Evolutionary conservation across 2,329 filamentous ascomycete genomes (phyloP).

Genomic region (Calonectria henricotiae): DNA sequence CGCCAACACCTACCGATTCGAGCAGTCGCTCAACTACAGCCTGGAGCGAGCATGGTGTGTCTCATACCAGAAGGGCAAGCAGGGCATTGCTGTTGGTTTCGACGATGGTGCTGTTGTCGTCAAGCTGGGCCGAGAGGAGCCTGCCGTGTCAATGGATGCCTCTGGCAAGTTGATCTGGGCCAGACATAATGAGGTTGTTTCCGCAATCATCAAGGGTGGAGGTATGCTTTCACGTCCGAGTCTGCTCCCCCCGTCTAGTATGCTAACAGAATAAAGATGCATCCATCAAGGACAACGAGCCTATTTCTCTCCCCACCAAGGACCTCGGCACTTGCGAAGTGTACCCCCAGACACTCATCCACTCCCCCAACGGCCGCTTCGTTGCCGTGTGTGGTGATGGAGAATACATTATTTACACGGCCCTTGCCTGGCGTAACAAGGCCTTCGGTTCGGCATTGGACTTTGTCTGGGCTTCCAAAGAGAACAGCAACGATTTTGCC

Average conservation of each 20-base stretch:
- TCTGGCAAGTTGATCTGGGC: constrained; percentile 98
- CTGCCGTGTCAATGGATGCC: constrained; percentile 96
- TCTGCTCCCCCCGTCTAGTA: not conserved
- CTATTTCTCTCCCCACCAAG: constrained; percentile 90
- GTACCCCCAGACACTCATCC: constrained; percentile 93
- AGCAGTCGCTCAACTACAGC: constrained; percentile 96
- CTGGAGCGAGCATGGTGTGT: constrained; percentile 98
- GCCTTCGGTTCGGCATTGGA: constrained; percentile 96
- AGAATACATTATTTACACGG: constrained; percentile 99
- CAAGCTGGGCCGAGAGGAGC: constrained; percentile 97
- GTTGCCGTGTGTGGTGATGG: constrained; percentile 90
- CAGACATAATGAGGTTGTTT: constrained; percentile 94
- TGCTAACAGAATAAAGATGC: constrained; percentile 72
- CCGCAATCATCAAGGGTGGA: constrained; percentile 93
- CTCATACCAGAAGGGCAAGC: constrained; percentile 93
- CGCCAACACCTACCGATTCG: constrained; percentile 95
- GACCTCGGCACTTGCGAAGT: constrained; percentile 97
- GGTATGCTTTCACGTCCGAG: constrained; percentile 61
- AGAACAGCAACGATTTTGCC: constrained; percentile 98
- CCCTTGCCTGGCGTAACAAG: constrained; percentile 96
- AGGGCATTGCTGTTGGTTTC: constrained; percentile 95
- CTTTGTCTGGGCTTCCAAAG: constrained; percentile 97
- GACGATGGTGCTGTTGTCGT: constrained; percentile 98
- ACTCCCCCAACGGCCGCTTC: constrained; percentile 96
- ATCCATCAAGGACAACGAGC: constrained; percentile 88